phyloP scores from a whole-genome alignment of 2,329 filamentous ascomycete species.

The Epichloe aotearoae region DNA sequence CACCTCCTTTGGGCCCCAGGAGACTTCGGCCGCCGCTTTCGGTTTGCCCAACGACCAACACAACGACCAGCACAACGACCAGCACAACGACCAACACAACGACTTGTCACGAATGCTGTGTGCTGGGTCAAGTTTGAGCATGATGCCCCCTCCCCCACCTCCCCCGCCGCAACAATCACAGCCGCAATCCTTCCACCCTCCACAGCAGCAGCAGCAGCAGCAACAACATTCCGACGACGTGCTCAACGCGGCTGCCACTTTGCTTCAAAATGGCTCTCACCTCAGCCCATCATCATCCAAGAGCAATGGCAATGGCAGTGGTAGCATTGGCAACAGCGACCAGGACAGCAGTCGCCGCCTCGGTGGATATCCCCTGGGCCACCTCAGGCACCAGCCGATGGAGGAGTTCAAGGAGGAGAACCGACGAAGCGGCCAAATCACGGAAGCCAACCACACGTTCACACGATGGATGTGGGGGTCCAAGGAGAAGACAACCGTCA shows the following conservation, averaged over 20 bases:
- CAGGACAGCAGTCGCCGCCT: conserved; percentile 12
- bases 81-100: conserved; percentile 8
- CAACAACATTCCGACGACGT: conserved; percentile 37
- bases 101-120: conserved; percentile 7
- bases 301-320: conserved; percentile 1
- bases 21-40: conserved; percentile 8
- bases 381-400: conserved; percentile 28
- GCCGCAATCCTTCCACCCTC: neutral
- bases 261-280: conserved; percentile 30
- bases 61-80: conserved; percentile 3
- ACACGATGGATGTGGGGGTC: conserved; percentile 27
- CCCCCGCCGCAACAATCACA: conserved; percentile 12
- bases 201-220: conserved; percentile 11
- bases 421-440: conserved; percentile 17
- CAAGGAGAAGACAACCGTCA: conserved; percentile 16
- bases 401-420: conserved; percentile 29
- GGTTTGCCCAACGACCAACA: conserved; percentile 9
- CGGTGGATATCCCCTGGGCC: conserved; percentile 24
- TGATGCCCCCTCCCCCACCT: conserved; percentile 26
- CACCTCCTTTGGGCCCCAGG: conserved; percentile 47
- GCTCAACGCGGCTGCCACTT: conserved; percentile 39
- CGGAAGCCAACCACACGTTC: conserved; percentile 24
- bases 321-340: conserved; percentile 15
- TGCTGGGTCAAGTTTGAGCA: conserved; percentile 17
- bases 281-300: neutral